Evolutionary conservation across 2,329 filamentous ascomycete genomes (phyloP).

Genomic region (Trichophyton schoenleinii): DNA sequence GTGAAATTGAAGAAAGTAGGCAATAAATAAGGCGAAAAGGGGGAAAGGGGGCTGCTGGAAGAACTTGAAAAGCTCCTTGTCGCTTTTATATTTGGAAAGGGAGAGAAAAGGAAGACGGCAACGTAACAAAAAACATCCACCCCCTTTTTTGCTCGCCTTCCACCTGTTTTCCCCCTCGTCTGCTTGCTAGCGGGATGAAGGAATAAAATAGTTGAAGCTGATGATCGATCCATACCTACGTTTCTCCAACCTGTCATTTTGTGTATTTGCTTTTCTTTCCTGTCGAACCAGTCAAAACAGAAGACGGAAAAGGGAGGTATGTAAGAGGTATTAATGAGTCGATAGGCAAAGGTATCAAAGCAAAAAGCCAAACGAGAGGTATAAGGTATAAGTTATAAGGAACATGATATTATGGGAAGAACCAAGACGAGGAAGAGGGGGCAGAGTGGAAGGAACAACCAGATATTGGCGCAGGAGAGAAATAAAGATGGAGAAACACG

Average conservation of each 20-base stretch:
- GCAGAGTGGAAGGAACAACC: neutral
- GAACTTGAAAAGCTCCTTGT: neutral
- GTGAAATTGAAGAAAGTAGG: neutral
- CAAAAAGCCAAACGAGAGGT: neutral
- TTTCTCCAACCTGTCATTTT: neutral
- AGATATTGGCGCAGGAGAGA: neutral
- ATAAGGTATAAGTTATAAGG: neutral
- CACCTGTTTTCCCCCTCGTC: neutral
- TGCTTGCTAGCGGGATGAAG: neutral
- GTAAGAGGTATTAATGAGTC: neutral
- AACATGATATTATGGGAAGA: neutral
- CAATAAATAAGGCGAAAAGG: neutral
- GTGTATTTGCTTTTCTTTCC: neutral
- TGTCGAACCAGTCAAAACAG: neutral
- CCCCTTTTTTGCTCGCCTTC: neutral
- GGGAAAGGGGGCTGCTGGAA: neutral
- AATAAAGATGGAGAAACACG: neutral
- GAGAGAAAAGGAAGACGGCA: neutral
- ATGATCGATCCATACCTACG: neutral
- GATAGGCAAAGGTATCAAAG: slow-evolving; percentile 1
- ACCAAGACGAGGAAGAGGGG: neutral
- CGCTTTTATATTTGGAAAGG: neutral
- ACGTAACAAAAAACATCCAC: neutral
- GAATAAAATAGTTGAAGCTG: neutral
- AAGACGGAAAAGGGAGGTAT: neutral